Conservation (phyloP, 23 red algal species). For the Gracilaria domingensis region DNA sequence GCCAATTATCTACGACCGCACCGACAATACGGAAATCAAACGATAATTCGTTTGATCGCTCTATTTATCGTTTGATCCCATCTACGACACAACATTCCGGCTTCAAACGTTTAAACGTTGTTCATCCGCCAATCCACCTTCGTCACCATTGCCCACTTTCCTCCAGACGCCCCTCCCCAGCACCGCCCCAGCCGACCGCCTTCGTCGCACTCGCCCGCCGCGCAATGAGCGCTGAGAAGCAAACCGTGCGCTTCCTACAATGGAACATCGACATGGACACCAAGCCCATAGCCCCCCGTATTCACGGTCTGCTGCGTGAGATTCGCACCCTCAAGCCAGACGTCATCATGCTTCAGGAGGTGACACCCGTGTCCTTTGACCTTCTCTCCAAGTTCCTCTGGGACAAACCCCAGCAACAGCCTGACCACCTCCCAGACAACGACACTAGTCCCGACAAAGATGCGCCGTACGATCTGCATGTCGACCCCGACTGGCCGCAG, state of each 20-base stretch:
- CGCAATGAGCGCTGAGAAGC: neutral
- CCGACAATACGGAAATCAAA: too few relatives aligned
- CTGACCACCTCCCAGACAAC: too few relatives aligned
- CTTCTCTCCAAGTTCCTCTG: neutral
- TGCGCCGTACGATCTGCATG: constrained; percentile 28
- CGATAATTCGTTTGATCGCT: too few relatives aligned
- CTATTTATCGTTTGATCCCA: too few relatives aligned
- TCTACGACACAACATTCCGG: too few relatives aligned
- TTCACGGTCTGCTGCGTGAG: constrained; percentile 3
- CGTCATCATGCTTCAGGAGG: constrained; percentile 61
- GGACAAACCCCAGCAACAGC: neutral
- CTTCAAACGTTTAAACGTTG: too few relatives aligned
- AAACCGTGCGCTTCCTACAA: constrained; percentile 9
- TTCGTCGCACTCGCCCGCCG: too few relatives aligned
- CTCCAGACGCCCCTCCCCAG: too few relatives aligned
- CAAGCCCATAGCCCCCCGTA: constrained; percentile 9
- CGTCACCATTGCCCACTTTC: too few relatives aligned
- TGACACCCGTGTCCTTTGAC: constrained; percentile 8
- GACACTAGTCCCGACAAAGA: neutral
- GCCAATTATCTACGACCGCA: too few relatives aligned
- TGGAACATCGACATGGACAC: constrained; percentile 78
- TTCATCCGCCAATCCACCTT: too few relatives aligned
- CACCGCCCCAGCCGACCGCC: too few relatives aligned
- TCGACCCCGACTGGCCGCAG: constrained; percentile 13
- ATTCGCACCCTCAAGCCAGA: constrained; percentile 48